Evolutionary conservation across 495 filamentous ascomycete genomes (phyloP), one percentile per base, ranked within the genome.

Genomic region (Talaromyces liani): DNA sequence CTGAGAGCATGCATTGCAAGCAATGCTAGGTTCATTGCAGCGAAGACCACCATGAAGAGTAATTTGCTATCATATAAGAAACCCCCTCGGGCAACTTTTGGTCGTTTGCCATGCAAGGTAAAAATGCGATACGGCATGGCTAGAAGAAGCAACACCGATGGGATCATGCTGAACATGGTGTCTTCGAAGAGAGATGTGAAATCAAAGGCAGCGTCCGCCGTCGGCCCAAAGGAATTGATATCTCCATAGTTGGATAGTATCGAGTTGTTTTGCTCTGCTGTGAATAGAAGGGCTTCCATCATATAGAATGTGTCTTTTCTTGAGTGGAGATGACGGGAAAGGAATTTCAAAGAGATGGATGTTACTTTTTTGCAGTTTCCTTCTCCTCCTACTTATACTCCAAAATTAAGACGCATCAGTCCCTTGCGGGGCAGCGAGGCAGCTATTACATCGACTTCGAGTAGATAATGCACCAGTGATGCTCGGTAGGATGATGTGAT

Each of bases 101-200:
- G 34, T 20, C 58, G 58, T 9, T 61, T 39, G 25, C 36, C 36
- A 25, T 18, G 14, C 22, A 61, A 36, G 20, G 36, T n/a, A 18
- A 47, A 47, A 3, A 45, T 24, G 22, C 58, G 58, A 47, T 49
- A 61, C 20, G 58, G 58, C 41, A 61, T 6, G 24, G 14, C 41
- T 20, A 61, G 58, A 20, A 61, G 33, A 2, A 61, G 24, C 14
- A 61, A 29, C 18, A 36, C 58, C 22, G 58, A 61, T 49, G 58
- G 58, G 7, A 61, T n/a, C 58, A 61, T 7, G 24, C 20, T 47
- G 27, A 61, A 49, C 18, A 61, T 29, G 18, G 24, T 49, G 20
- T 61, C 58, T 49, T 61, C 58, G 18, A 61, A 61, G 6, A 61
- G 39, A 20, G 58, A 39, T 2, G 58, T 61, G 41, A 61, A 61